Base-by-base conservation (phyloP, 805 yeast species). In the Hanseniaspora thailandica region DNA sequence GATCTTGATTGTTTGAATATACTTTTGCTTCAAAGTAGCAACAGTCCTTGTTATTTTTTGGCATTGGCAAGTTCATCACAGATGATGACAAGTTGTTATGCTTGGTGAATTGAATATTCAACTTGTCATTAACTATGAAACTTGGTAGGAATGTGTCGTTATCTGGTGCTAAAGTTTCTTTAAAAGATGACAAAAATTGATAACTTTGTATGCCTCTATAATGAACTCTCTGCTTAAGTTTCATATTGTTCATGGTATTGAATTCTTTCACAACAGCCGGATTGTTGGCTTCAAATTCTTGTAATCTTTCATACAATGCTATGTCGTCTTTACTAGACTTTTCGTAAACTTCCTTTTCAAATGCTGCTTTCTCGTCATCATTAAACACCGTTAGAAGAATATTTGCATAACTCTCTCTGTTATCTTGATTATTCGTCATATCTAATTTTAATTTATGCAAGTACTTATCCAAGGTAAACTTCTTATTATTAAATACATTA, bases 11-110 rank as follows among this genome's bases (percentile, higher is more conserved):
- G 2, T 46, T 22, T 19, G 69, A 73, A 58, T 69, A 74, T 1
- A 78, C 59, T 58, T 78, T 78, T 9, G 73, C 74, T 64, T 84
- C 94, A 62, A 82, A 84, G 62, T 84, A 84, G 8, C 82, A 77
- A 0, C 78, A 75, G 47, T 78, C 82, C 63, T 85, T 88, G 57
- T 75, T 79, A 62, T 66, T 67, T 41, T 57, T 59, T 1, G 70
- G 70, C 20, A 67, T 55, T 9, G 73, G 74, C 53, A 63, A 65
- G 56, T 69, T 70, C 58, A 70, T 56, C 13, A 63, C 57, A 1
- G 68, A 60, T 3, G 68, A 63, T 1, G 69, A 62, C 49, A 68
- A 63, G 15, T 55, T 60, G 52, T 67, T 67, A 33, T 39, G 58
- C 23, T 62, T 62, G 4, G 69, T 62, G 47, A 67, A 67, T 15